A percentile compares a stretch with the other conserved stretches of the same genome.
Conservation (phyloP, 2,329 filamentous ascomycete species). For the Epichloe uncinata region DNA sequence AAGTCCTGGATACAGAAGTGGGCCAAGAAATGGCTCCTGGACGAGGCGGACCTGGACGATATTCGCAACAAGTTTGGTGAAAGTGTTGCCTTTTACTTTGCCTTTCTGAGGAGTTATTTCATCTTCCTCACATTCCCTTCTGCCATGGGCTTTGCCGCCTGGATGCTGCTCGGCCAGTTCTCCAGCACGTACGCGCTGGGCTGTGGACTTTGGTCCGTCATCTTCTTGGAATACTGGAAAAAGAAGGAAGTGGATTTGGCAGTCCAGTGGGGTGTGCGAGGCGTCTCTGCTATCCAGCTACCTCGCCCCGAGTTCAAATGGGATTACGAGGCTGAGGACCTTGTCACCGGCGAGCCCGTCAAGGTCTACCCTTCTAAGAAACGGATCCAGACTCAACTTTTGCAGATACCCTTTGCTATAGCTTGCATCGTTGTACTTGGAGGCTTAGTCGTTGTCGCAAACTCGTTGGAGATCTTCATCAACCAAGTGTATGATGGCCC, state of each 20-base stretch:
- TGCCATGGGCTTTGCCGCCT: conserved; percentile 60
- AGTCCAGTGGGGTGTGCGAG: conserved; percentile 77
- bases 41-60: conserved; percentile 52
- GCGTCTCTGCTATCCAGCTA: conserved; percentile 68
- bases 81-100: conserved; percentile 82
- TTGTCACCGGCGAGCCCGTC: conserved; percentile 66
- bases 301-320: conserved; percentile 66
- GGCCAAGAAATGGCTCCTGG: conserved; percentile 57
- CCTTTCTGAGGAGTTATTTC: conserved; percentile 86
- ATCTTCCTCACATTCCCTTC: conserved; percentile 73
- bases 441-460: conserved; percentile 71
- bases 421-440: conserved; percentile 61
- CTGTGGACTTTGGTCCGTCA: conserved; percentile 72
- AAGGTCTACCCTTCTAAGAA: conserved; percentile 65
- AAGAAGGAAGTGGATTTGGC: conserved; percentile 78
- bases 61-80: conserved; percentile 70
- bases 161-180: conserved; percentile 74
- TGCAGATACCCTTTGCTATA: conserved; percentile 76
- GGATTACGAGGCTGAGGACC: conserved; percentile 64
- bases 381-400: conserved; percentile 60
- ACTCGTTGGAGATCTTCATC: conserved; percentile 90
- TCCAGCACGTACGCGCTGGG: conserved; percentile 68
- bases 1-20: conserved; percentile 61
- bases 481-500: conserved; percentile 86
- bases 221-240: conserved; percentile 95